Evolutionary conservation across 148 eudicot genomes (phyloP).

Genomic region (Heliamphora exappendiculata): DNA sequence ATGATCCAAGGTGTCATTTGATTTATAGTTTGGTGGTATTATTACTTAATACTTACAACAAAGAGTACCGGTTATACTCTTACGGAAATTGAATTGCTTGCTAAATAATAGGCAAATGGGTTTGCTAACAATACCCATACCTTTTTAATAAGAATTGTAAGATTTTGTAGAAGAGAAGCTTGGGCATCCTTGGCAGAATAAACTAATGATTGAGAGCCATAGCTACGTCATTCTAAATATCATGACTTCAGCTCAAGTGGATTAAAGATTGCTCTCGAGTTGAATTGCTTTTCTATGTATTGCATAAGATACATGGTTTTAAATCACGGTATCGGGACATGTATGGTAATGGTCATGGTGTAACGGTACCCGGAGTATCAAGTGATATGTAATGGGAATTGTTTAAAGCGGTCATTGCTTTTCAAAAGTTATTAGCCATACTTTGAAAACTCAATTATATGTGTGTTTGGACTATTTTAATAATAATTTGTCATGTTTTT

Average conservation of each 20-base stretch:
- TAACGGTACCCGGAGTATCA: too few relatives aligned
- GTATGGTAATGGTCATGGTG: too few relatives aligned
- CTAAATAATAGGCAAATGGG: not conserved
- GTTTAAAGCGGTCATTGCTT: too few relatives aligned
- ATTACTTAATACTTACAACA: too few relatives aligned
- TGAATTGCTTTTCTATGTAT: not conserved
- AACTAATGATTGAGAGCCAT: not conserved
- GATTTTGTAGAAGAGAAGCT: not conserved
- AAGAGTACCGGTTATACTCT: not conserved
- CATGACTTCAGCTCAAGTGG: not conserved
- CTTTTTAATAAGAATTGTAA: not conserved
- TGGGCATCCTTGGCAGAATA: not conserved
- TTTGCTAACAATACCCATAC: not conserved
- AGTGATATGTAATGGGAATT: too few relatives aligned
- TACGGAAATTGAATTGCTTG: not conserved
- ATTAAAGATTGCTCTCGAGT: not conserved
- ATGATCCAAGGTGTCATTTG: slow-evolving; percentile 51
- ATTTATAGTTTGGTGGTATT: not conserved
- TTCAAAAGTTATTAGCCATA: too few relatives aligned
- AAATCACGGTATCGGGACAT: too few relatives aligned
- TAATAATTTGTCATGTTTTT: too few relatives aligned
- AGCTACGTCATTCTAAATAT: not conserved
- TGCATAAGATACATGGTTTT: not conserved
- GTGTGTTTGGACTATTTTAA: too few relatives aligned
- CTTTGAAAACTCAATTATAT: too few relatives aligned